A percentile compares a stretch with the other conserved stretches of the same genome.
These are phyloP conservation scores for Rosa hybrid DNA, from an alignment of 331 rosid species.

Conservation along the genomic window DNA sequence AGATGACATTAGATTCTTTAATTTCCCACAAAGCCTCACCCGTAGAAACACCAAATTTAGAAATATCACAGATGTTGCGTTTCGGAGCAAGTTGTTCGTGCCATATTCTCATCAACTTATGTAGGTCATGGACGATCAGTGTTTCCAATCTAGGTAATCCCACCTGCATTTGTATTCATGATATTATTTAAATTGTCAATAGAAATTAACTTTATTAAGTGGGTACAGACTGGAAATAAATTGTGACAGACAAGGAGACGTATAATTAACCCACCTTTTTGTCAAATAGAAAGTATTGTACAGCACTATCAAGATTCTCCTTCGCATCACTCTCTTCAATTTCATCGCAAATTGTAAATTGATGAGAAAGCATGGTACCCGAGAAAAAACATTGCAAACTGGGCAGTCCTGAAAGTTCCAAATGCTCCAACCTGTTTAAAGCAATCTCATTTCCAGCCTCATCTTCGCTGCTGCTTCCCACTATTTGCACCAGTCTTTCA, in stretches of 20 bases:
- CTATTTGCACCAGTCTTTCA: background rate
- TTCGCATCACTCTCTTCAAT: background rate
- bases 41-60: background rate
- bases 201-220: no score
- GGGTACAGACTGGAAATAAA: no score
- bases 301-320: background rate
- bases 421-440: no score
- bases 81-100: background rate
- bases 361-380: no score
- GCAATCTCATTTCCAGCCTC: no score
- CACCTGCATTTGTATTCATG: background rate
- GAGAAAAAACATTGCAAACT: no score
- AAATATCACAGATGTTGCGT: no score
- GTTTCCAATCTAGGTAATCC: background rate
- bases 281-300: background rate
- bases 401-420: no score
- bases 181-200: background rate
- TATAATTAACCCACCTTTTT: background rate
- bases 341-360: background rate
- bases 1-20: background rate
- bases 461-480: background rate
- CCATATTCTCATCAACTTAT: conserved; percentile 21
- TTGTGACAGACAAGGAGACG: no score
- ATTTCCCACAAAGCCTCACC: accelerated
- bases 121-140: background rate